phyloP scores from a whole-genome alignment of 495 filamentous ascomycete species.

The Bryoglossum gracile region DNA sequence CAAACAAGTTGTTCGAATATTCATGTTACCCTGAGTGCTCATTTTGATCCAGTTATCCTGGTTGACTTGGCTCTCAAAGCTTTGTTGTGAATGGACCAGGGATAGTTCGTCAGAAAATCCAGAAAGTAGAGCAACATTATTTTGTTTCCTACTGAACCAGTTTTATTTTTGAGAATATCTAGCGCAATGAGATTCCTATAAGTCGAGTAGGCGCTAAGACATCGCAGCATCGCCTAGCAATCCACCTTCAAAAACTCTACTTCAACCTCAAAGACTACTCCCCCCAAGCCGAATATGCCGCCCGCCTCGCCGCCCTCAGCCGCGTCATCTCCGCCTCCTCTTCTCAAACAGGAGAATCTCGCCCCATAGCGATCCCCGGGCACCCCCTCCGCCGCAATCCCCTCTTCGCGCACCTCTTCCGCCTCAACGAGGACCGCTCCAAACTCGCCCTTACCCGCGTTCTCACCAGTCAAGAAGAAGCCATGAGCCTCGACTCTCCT shows the following conservation, averaged over 20 bases:
- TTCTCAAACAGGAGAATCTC: constrained; percentile 16
- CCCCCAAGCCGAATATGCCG: constrained; percentile 53
- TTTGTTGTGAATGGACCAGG: no score
- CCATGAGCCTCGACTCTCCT: constrained; percentile 53
- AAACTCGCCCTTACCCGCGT: constrained; percentile 52
- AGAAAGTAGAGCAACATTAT: no score
- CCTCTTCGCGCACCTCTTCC: constrained; percentile 39
- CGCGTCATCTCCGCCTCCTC: constrained; percentile 9
- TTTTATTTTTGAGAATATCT: no score
- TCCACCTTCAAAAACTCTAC: not conserved
- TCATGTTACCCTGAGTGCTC: no score
- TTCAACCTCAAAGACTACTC: constrained; percentile 59
- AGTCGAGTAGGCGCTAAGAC: no score
- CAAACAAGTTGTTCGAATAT: no score
- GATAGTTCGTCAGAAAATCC: no score
- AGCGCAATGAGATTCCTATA: no score
- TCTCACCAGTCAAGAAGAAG: constrained; percentile 55
- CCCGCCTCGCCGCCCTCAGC: constrained; percentile 43
- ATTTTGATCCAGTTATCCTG: no score
- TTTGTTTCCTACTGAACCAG: no score
- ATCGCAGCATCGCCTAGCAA: not conserved
- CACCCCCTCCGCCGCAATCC: constrained; percentile 45
- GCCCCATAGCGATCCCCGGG: constrained; percentile 31
- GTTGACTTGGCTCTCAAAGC: no score
- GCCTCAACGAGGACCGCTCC: constrained; percentile 31